Base-by-base conservation (phyloP, 371 early-diverging fungal species). In the Apophysomyces variabilis region DNA sequence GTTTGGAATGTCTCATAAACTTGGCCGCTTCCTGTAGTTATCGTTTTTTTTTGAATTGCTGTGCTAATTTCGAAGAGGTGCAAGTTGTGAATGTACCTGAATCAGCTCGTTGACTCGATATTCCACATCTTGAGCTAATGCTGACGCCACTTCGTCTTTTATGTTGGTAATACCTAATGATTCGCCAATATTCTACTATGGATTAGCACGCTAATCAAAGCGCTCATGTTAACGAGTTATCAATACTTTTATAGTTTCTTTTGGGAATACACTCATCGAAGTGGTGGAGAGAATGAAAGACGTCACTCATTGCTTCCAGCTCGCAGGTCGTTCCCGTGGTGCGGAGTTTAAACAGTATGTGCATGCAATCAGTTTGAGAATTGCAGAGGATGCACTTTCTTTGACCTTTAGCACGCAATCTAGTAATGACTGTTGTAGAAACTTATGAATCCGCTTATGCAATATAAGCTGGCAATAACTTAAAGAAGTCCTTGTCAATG, bases 1-100 rank as follows among this genome's bases (percentile, higher is more conserved):
- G 87, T 76, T 95, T 92, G 8, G 96, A 91, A 63, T 98, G 99
- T 44, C 94, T 86, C 99, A 99, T 99, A 74, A 99, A 99, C 82
- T 99, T 99, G 57, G 87, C 82, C 5, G 99, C 96, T 76, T 99
- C 99, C 90, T 96, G 68, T 56, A 58, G 21, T 46, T n/a, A 43
- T 18, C 38, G 44, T 38, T 46, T 9, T 56, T 36, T 6, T 39
- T 59, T 8, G 13, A 63, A 45, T 26, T n/a, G 21, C 32, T 26
- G 32, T 26, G 1, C 32, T 26, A 12, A 16, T 35, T 54, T 39
- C 11, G 8, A 16, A 4, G 16, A 36, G 3, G 16, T 46, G 5
- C 43, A 50, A 21, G 14, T 61, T 5, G 16, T 14, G 16, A 43
- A 43, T 56, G 60, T 79, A 91, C 93, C 80, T 93, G 94, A 57